A percentile compares a stretch with the other conserved stretches of the same genome.
Conservation (phyloP, 805 yeast genomes). For the Candida multigemmis region DNA sequence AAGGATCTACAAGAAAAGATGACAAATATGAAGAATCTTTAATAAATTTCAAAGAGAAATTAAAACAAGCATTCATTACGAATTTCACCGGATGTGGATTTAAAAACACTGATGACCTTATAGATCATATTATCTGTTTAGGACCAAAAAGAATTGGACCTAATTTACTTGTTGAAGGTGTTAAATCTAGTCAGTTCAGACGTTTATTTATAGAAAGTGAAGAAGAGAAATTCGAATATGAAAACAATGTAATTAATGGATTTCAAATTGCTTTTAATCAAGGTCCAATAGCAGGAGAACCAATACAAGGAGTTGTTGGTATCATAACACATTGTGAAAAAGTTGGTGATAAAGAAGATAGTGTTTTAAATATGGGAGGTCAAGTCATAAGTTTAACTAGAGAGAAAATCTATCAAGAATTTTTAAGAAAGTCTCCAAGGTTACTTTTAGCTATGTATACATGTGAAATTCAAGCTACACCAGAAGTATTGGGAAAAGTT, state of each 20-base stretch:
- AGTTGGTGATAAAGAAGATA: conserved; percentile 14
- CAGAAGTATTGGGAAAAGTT: conserved; percentile 92
- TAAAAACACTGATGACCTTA: conserved; percentile 9
- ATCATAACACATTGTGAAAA: conserved; percentile 16
- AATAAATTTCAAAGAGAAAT: conserved; percentile 6
- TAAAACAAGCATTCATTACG: conserved; percentile 4
- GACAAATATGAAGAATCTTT: conserved; percentile 3
- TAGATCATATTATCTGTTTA: conserved; percentile 44
- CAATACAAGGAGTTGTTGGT: conserved; percentile 72
- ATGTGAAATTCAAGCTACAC: conserved; percentile 91
- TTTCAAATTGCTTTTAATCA: conserved; percentile 73
- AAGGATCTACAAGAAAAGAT: conserved; percentile 4
- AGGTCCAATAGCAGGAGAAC: conserved; percentile 89
- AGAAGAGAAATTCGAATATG: conserved; percentile 26
- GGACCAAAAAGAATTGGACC: conserved; percentile 77
- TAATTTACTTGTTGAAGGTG: conserved; percentile 57
- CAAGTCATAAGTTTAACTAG: conserved; percentile 66
- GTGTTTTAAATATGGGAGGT: conserved; percentile 49
- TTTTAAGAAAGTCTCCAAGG: conserved; percentile 81
- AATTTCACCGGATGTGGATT: conserved; percentile 8
- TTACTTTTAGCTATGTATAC: conserved; percentile 86
- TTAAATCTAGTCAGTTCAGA: conserved; percentile 15
- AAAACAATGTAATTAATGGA: conserved; percentile 67
- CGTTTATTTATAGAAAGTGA: conserved; percentile 12
- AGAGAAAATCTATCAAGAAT: conserved; percentile 60